Base-by-base conservation (phyloP, 257 asterid genomes). In the Plectranthus barbatus region DNA sequence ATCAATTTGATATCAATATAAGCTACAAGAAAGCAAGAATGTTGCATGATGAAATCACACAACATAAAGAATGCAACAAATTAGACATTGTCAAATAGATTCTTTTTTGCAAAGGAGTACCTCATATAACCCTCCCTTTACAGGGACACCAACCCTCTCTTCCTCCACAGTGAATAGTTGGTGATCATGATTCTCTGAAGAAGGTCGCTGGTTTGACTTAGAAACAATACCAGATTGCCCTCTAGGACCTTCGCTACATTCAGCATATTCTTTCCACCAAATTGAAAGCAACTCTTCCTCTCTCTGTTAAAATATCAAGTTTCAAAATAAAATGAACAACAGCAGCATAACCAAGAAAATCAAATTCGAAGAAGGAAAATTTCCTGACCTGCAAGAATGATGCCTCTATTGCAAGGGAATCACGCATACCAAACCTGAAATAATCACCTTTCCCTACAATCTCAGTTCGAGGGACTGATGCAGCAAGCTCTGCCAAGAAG, bases 251-350 rank as follows among this genome's bases (percentile, higher is more conserved):
- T 85, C 97, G 73, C 96, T 87, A 70, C 99, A 89, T 66, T 93
- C 99, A 44, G 97, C 97, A 59, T 80, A 93, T 76, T 93, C 99
- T 74, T 81, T 77, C 99, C 99, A 93, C 99, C 99, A 93, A 51
- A 61, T 60, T 62, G 95, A 90, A 19, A 93, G 97, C 52, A 93
- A 78, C 66, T 90, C 95, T 37, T 93, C 97, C 76, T 93, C 99
- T 56, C 85, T 87, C 97, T 92, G 86, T 44, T 62, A 56, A 66
- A 33, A 71, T 51, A 36, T 44, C 60, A 33, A 65, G 39, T 34
- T 23, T 11, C 42, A 40, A 21, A 70, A 57, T 24, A 18, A 36
- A 12, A 69, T 13, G 45, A 40, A 17, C 41, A 54, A 52, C 5
- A 47, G 46, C 39, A 21, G 36, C 40, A 29, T 33, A 31, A 24